A percentile compares a stretch with the other conserved stretches of the same genome.
These are phyloP conservation scores for Aspergillus egyptiacus DNA, from an alignment of 495 filamentous ascomycete species.

Conservation along the genomic window DNA sequence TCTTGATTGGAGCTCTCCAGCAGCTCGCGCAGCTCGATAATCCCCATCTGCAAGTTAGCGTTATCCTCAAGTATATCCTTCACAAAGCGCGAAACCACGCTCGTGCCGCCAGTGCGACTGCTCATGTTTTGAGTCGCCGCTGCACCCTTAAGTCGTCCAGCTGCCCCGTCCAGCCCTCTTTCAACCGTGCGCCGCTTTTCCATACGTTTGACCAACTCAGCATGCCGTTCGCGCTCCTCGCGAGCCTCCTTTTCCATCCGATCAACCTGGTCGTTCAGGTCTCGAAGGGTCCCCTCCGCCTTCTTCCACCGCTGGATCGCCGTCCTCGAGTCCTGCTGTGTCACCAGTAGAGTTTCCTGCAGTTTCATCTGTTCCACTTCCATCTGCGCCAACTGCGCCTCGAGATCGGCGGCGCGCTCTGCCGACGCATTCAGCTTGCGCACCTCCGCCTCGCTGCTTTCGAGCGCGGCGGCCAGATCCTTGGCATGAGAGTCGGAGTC, in stretches of 20 bases:
- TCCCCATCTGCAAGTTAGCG: conserved; percentile 81
- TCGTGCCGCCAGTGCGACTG: conserved; percentile 48
- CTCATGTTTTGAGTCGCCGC: conserved; percentile 59
- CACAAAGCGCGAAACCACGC: conserved; percentile 86
- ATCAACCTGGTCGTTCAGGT: conserved; percentile 81
- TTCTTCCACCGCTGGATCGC: conserved; percentile 76
- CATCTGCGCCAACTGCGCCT: conserved; percentile 67
- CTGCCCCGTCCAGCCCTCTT: conserved; percentile 67
- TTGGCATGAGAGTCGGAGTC: conserved; percentile 71
- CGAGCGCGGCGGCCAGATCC: conserved; percentile 63
- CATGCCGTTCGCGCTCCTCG: conserved; percentile 76
- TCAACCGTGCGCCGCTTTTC: conserved; percentile 70
- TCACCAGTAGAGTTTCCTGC: conserved; percentile 56
- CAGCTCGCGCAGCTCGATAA: conserved; percentile 87
- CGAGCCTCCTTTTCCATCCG: conserved; percentile 78
- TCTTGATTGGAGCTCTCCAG: conserved; percentile 90
- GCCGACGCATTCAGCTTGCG: conserved; percentile 67
- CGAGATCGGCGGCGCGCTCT: conserved; percentile 65
- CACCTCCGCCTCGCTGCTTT: conserved; percentile 69
- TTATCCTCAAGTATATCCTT: conserved; percentile 95
- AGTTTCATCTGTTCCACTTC: conserved; percentile 74
- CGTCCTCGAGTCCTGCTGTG: conserved; percentile 64
- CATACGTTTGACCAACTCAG: conserved; percentile 73
- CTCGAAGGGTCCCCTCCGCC: conserved; percentile 66
- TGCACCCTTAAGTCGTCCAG: conserved; percentile 70